Evolutionary conservation across 1,139 yeast genomes (phyloP).

Genomic region (Geotrichum carabidarum): DNA sequence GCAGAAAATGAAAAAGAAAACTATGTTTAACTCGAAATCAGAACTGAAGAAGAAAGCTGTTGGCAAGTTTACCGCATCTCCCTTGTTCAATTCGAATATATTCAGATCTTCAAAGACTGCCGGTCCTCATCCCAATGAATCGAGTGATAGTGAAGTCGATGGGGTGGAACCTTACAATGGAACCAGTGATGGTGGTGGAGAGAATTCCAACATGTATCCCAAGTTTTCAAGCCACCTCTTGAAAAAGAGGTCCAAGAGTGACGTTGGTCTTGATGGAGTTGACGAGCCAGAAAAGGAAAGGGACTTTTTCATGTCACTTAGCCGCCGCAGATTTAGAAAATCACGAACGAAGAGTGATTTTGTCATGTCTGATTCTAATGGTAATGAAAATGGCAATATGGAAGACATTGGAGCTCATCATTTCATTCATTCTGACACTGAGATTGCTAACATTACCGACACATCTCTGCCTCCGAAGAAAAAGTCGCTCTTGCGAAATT

Average conservation of each 20-base stretch:
- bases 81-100: slow-evolving; percentile 5
- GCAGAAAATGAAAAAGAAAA: not conserved
- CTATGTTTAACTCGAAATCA: slow-evolving; percentile 2
- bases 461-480: not conserved
- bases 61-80: slow-evolving; percentile 1
- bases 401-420: slow-evolving; percentile 1
- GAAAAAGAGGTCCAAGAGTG: slow-evolving; percentile 26
- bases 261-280: slow-evolving; percentile 23
- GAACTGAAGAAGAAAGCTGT: slow-evolving; percentile 8
- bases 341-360: not conserved
- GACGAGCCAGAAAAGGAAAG: not conserved
- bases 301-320: slow-evolving; percentile 1
- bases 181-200: not conserved
- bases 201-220: not conserved
- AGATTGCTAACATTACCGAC: slow-evolving; percentile 3
- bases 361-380: not conserved
- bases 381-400: not conserved
- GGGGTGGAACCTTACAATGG: not conserved
- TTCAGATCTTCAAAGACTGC: slow-evolving; percentile 1
- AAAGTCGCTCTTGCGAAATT: not conserved
- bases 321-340: not conserved
- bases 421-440: slow-evolving; percentile 12
- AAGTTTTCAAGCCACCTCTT: slow-evolving; percentile 17
- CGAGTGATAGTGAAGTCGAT: slow-evolving; percentile 5
- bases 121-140: not conserved